These are phyloP conservation scores for Talaromyces trachyspermus DNA, from an alignment of 495 filamentous ascomycete genomes.

Conservation along the genomic window DNA sequence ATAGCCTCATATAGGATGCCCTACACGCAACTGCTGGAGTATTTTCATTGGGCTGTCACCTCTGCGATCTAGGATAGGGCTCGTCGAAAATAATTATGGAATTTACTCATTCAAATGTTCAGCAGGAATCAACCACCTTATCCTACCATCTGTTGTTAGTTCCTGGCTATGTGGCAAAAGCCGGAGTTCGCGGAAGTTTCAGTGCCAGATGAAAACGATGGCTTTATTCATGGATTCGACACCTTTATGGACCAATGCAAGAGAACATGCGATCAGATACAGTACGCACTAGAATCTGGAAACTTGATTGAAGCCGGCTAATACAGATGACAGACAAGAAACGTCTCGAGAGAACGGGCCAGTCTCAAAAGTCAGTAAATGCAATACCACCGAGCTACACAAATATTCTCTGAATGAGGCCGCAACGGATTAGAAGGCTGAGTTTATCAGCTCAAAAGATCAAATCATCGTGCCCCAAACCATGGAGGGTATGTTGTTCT, in stretches of 20 bases:
- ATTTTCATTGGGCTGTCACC: too few relatives aligned
- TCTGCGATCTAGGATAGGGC: too few relatives aligned
- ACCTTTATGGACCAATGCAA: slow-evolving; percentile 28
- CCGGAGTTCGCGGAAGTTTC: slow-evolving; percentile 10
- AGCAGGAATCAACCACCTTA: not conserved
- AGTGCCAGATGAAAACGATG: slow-evolving; percentile 12
- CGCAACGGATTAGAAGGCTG: not conserved
- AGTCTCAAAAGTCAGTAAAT: not conserved
- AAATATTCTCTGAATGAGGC: not conserved
- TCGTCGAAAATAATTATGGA: not conserved
- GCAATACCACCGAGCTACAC: not conserved
- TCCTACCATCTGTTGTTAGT: not conserved
- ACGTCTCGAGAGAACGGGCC: not conserved
- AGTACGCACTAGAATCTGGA: not conserved
- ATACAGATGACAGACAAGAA: not conserved
- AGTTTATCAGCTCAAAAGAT: not conserved
- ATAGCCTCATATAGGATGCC: too few relatives aligned
- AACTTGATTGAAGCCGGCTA: not conserved
- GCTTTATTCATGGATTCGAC: slow-evolving; percentile 24
- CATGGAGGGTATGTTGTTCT: not conserved
- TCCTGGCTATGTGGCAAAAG: slow-evolving; percentile 19
- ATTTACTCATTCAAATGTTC: not conserved
- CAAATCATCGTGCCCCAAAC: not conserved
- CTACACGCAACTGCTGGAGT: too few relatives aligned
- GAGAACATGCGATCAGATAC: slow-evolving; percentile 9